Evolutionary conservation across 768 basidiomycete species (phyloP), one percentile per base, ranked within the genome.

Genomic region (Lepiota venenata): DNA sequence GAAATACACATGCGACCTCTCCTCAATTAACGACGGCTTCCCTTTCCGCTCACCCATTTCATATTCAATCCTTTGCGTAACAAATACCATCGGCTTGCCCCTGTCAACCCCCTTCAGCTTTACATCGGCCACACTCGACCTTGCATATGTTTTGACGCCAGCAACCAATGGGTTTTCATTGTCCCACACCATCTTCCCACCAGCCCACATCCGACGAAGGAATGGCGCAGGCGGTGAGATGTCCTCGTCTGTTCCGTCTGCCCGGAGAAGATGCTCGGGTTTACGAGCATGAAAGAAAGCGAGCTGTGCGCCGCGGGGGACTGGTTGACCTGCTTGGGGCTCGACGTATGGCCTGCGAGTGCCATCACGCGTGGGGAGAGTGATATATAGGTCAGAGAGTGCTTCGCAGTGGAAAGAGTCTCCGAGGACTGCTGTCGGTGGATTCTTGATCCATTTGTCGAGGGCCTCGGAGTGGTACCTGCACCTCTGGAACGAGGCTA

Each of bases 181-280:
- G 60, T 82, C 75, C 87, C 87, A 91, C 22, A 68, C 71, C 64
- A 91, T 83, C 60, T 69, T 77, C 2, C 88, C 89, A 18, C 85
- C 78, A 2, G 86, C 87, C 88, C 88, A 91, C 89, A 91, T 91
- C n/a, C 88, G 74, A 53, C 84, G 76, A 22, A 82, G 79, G 69
- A 88, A 90, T 2, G 88, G 88, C 47, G 77, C 71, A 0, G 88
- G 88, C 1, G 88, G 87, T 59, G 83, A 83, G 49, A 88, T 83
- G 45, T 85, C 82, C 1, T 78, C 74, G 49, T 88, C 88, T 11
- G 88, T 90, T 14, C 87, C 88, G 61, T 91, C 88, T n/a, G 72
- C 60, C 11, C 84, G 77, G 37, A 91, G 73, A 16, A 66, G 63
- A 11, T 63, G 47, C 62, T 88, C 86, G 0, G 87, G 79, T 35